These are phyloP conservation scores for Guyanaporus albipodus DNA, from an alignment of 768 basidiomycete species.

Conservation along the genomic window DNA sequence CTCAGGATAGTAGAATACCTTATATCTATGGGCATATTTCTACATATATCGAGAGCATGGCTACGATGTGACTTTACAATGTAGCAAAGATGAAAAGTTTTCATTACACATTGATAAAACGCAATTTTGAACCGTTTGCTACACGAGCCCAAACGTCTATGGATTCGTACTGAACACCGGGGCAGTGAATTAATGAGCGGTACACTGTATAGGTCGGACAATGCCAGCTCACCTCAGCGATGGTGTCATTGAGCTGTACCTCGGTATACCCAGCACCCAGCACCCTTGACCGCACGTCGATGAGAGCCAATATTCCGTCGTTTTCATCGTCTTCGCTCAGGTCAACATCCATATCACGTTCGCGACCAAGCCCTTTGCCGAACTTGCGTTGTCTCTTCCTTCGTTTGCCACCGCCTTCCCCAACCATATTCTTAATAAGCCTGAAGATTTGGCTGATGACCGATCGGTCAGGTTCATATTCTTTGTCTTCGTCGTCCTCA, in stretches of 20 bases:
- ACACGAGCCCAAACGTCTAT: conserved; percentile 77
- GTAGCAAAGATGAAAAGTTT: background rate
- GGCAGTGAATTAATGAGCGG: conserved; percentile 13
- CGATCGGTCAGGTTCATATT: conserved; percentile 71
- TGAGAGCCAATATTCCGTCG: conserved; percentile 72
- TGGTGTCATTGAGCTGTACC: conserved; percentile 81
- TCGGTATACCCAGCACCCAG: conserved; percentile 89
- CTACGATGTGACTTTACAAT: conserved; percentile 14
- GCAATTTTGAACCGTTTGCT: conserved; percentile 79
- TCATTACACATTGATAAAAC: conserved; percentile 47
- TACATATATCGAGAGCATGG: conserved; percentile 15
- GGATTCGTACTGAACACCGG: conserved; percentile 70
- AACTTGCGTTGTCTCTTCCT: conserved; percentile 49
- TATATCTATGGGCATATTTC: conserved; percentile 22
- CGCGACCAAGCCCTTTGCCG: conserved; percentile 65
- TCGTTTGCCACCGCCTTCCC: conserved; percentile 36
- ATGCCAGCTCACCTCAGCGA: conserved; percentile 57
- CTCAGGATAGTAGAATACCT: conserved; percentile 13
- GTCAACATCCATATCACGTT: conserved; percentile 67
- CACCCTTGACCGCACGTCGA: conserved; percentile 84
- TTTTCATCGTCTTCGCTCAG: conserved; percentile 67
- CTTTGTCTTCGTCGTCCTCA: conserved; percentile 71
- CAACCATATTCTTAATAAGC: conserved; percentile 84
- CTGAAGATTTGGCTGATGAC: conserved; percentile 82
- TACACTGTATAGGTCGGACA: background rate